A percentile compares a stretch with the other conserved stretches of the same genome.
These are phyloP conservation scores for Lentinula sp. DNA, from an alignment of 768 basidiomycete genomes.

Conservation along the genomic window DNA sequence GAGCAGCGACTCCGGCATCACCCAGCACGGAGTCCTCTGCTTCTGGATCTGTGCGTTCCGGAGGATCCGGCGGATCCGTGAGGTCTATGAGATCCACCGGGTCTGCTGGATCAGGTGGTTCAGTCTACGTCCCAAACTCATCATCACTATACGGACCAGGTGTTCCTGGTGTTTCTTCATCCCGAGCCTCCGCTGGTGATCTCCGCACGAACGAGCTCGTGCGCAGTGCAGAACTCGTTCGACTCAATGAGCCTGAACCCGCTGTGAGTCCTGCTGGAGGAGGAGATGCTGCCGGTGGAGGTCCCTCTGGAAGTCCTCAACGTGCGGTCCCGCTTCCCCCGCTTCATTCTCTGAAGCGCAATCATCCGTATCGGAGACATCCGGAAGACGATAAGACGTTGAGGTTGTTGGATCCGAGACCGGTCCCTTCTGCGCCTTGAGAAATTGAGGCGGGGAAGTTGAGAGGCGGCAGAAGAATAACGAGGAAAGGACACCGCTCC, in stretches of 20 bases:
- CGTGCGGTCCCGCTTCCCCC: conserved; percentile 42
- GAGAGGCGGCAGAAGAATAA: neutral
- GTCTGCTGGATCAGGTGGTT: neutral
- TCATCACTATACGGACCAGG: neutral
- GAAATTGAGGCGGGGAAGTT: neutral
- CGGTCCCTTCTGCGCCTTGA: conserved; percentile 4
- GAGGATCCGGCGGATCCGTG: neutral
- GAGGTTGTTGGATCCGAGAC: conserved; percentile 36
- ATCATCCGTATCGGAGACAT: conserved; percentile 53
- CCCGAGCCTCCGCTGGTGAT: neutral
- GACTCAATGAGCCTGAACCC: neutral
- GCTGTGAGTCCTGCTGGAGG: neutral
- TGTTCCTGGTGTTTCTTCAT: neutral
- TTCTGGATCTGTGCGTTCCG: neutral
- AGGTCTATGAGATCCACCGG: neutral
- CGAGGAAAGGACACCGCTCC: too few relatives aligned
- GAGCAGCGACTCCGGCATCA: neutral
- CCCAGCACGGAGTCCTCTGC: neutral
- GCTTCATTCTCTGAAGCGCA: conserved; percentile 45
- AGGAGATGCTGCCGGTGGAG: neutral
- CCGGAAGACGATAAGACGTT: conserved; percentile 59
- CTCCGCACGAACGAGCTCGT: neutral
- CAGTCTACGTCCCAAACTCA: neutral
- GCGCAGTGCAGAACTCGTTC: neutral
- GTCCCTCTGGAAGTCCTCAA: conserved; percentile 4